A percentile compares a stretch with the other conserved stretches of the same genome.
Evolutionary conservation across 371 early-diverging fungal genomes (phyloP).

Genomic region (Homolaphlyctis polyrhiza): DNA sequence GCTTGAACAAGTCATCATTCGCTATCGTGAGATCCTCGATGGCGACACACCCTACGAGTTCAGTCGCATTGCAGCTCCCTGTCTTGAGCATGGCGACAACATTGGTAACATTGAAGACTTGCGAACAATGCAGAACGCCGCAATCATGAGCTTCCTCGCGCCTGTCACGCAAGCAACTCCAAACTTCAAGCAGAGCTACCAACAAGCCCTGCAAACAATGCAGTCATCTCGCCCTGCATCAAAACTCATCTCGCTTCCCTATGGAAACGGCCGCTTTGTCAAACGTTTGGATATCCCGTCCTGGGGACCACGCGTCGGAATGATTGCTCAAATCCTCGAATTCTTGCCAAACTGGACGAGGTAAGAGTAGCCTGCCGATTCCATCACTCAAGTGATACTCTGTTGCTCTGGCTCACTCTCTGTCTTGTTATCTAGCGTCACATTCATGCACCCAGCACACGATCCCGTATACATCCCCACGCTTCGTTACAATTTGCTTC

Average conservation of each 20-base stretch:
- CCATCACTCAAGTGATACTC: neutral
- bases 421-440: neutral
- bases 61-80: too few species aligned
- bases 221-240: too few species aligned
- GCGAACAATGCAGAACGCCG: too few species aligned
- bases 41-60: too few species aligned
- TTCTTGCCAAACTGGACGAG: constrained; percentile 4
- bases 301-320: neutral
- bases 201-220: too few species aligned
- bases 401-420: neutral
- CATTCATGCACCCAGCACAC: constrained; percentile 3
- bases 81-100: too few species aligned
- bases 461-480: neutral
- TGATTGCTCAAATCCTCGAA: neutral
- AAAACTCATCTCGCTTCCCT: neutral
- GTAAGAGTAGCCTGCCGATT: neutral
- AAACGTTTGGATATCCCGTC: neutral
- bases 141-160: too few species aligned
- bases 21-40: too few species aligned
- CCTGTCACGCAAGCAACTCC: too few species aligned
- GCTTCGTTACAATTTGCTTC: neutral
- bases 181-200: too few species aligned
- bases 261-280: neutral
- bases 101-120: too few species aligned
- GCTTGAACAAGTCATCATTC: too few species aligned